phyloP scores from a whole-genome alignment of 805 yeast species.

The Candida fluviatilis region DNA sequence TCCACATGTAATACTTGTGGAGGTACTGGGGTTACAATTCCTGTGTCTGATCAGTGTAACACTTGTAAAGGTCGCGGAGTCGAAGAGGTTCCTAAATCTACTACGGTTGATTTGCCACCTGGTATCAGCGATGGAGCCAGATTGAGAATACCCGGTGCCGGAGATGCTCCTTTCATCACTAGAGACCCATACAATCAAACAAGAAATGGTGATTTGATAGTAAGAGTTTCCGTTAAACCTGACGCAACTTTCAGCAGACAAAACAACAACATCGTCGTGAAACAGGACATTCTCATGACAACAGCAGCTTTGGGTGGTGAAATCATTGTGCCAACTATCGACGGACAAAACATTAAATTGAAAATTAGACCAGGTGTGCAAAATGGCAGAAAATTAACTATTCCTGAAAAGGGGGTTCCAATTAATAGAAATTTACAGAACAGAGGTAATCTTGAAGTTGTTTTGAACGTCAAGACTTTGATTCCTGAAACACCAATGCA shows the following conservation, averaged over 20 bases:
- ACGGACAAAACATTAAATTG: slow-evolving; percentile 69
- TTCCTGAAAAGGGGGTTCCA: slow-evolving; percentile 89
- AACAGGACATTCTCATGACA: slow-evolving; percentile 77
- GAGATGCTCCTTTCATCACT: slow-evolving; percentile 80
- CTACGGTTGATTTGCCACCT: slow-evolving; percentile 80
- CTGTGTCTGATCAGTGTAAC: slow-evolving; percentile 63
- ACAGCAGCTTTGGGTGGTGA: slow-evolving; percentile 96
- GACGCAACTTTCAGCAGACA: slow-evolving; percentile 68
- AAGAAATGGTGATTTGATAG: slow-evolving; percentile 81
- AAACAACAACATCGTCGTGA: slow-evolving; percentile 62
- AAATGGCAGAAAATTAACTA: slow-evolving; percentile 63
- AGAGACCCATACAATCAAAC: slow-evolving; percentile 65
- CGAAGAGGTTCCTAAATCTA: slow-evolving; percentile 57
- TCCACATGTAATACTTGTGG: slow-evolving; percentile 84
- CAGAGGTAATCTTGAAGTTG: slow-evolving; percentile 80
- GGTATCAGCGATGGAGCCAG: slow-evolving; percentile 87
- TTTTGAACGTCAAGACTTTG: slow-evolving; percentile 64
- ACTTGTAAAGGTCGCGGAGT: slow-evolving; percentile 92
- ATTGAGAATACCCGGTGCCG: slow-evolving; percentile 79
- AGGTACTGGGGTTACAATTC: slow-evolving; percentile 82
- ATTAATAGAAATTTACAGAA: slow-evolving; percentile 43
- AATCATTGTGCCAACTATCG: slow-evolving; percentile 85
- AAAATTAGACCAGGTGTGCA: slow-evolving; percentile 85
- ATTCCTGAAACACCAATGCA: slow-evolving; percentile 81
- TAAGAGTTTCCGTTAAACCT: slow-evolving; percentile 72